phyloP scores from a whole-genome alignment of 306 rosid genomes.

The Chamaecrista fasciculata region DNA sequence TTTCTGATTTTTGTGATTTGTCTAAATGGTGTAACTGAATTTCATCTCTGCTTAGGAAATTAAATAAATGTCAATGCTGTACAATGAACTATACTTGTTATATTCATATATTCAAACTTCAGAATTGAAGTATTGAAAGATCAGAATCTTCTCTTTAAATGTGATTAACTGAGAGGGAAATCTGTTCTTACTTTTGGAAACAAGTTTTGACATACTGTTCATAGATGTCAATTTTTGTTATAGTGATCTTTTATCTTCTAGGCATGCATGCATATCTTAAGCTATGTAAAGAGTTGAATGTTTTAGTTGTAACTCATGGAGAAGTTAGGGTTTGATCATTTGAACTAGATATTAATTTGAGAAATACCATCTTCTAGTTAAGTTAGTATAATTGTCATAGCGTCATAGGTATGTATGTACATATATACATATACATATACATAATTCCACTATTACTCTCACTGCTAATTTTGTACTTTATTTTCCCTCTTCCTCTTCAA shows the following conservation, averaged over 20 bases:
- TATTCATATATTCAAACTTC: background rate
- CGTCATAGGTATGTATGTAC: background rate
- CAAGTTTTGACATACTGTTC: slow-evolving; percentile 10
- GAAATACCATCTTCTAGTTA: slow-evolving; percentile 14
- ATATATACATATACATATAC: no score
- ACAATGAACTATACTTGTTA: slow-evolving; percentile 19
- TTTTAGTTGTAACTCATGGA: slow-evolving; percentile 16
- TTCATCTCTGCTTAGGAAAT: background rate
- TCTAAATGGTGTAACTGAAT: slow-evolving; percentile 3
- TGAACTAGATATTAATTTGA: slow-evolving; percentile 8
- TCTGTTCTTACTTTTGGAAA: background rate
- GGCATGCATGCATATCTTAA: background rate
- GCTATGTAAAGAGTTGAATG: slow-evolving; percentile 9
- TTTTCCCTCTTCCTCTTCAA: background rate
- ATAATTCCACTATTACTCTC: background rate
- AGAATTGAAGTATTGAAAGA: slow-evolving; percentile 6
- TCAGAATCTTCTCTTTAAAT: slow-evolving; percentile 15
- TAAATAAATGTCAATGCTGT: background rate
- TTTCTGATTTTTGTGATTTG: background rate
- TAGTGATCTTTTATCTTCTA: slow-evolving; percentile 1
- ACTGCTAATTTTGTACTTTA: slow-evolving; percentile 12
- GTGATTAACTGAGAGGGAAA: slow-evolving; percentile 12
- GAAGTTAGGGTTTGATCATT: slow-evolving; percentile 25
- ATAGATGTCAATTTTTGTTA: background rate
- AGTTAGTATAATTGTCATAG: background rate